These are phyloP conservation scores for Cornus florida DNA, from an alignment of 148 eudicot genomes.

Conservation along the genomic window DNA sequence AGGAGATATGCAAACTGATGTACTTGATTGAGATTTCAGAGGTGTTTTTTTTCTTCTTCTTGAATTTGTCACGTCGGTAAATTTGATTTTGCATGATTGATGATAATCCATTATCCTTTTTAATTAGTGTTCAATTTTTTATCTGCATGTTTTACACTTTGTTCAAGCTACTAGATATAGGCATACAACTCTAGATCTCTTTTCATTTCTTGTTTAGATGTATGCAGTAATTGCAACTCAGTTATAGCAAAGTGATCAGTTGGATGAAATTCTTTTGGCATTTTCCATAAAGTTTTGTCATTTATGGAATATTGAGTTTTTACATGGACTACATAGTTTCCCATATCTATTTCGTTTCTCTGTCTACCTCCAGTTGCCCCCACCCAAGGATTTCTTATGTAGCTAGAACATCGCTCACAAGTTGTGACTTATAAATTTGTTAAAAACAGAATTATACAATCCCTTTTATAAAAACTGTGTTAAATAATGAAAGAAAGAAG, in stretches of 20 bases:
- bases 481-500: no score
- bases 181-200: background rate
- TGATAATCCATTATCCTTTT: background rate
- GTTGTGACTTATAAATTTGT: no score
- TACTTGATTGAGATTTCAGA: slow-evolving; percentile 19
- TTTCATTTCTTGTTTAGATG: background rate
- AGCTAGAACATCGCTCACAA: no score
- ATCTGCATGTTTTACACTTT: background rate
- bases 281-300: no score
- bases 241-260: background rate
- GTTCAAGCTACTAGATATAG: background rate
- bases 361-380: no score
- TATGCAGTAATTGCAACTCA: background rate
- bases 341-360: no score
- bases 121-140: background rate
- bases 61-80: background rate
- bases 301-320: background rate
- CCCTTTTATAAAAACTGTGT: no score
- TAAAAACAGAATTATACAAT: no score
- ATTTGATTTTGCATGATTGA: background rate
- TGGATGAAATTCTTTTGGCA: background rate
- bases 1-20: slow-evolving; percentile 9
- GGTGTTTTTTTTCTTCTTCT: background rate
- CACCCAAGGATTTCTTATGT: no score
- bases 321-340: background rate